Conservation (phyloP, 2,329 filamentous ascomycete species). For the Aspergillus felis region DNA sequence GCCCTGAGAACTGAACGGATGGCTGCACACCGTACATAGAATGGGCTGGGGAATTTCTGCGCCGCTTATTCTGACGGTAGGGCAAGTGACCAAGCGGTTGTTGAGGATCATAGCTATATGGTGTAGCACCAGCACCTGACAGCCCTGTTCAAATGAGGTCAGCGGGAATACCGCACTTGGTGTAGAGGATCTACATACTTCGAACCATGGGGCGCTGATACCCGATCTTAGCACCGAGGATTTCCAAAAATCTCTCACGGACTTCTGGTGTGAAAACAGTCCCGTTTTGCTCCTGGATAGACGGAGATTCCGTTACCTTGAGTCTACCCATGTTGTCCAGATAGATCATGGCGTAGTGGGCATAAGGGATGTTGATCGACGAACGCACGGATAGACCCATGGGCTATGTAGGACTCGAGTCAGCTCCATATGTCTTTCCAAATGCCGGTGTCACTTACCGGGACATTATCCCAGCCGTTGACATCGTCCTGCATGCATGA, state of each 20-base stretch:
- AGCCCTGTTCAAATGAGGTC: background rate
- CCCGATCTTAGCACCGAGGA: constrained; percentile 28
- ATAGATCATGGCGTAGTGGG: constrained; percentile 36
- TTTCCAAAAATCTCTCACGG: constrained; percentile 33
- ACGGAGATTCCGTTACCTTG: constrained; percentile 30
- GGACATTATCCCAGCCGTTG: constrained; percentile 27
- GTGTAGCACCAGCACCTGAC: constrained; percentile 15
- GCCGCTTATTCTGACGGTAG: constrained; percentile 28
- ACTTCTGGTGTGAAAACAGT: constrained; percentile 33
- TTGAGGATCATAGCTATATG: constrained; percentile 11
- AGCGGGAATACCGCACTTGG: background rate
- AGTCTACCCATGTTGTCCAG: constrained; percentile 32
- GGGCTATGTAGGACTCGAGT: constrained; percentile 15
- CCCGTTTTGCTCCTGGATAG: constrained; percentile 27
- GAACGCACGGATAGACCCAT: constrained; percentile 24
- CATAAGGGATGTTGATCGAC: constrained; percentile 26
- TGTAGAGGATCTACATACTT: constrained; percentile 20
- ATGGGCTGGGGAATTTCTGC: constrained; percentile 19
- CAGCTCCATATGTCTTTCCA: background rate
- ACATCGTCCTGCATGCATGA: constrained; percentile 26
- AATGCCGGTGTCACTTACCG: constrained; percentile 19
- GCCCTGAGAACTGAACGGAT: constrained; percentile 19
- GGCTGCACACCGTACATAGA: constrained; percentile 15
- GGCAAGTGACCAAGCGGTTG: constrained; percentile 6
- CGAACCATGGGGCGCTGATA: constrained; percentile 24